Evolutionary conservation across 352 stramenopile species (phyloP).

Genomic region (Phytophthora lateralis): DNA sequence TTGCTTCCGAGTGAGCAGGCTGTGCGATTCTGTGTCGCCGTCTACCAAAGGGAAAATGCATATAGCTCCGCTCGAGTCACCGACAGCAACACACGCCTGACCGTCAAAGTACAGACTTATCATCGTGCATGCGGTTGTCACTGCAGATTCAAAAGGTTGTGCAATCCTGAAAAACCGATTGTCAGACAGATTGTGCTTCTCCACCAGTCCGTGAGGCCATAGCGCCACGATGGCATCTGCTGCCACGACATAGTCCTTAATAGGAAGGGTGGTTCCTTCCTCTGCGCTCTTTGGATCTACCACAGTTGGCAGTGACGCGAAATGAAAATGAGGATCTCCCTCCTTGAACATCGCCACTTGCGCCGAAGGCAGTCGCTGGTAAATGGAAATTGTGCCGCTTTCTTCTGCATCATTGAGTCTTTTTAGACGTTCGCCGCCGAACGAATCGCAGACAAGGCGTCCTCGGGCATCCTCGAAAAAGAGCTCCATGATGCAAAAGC

Average conservation of each 20-base stretch:
- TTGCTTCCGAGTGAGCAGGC: slow-evolving; percentile 21
- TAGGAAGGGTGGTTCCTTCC: slow-evolving; percentile 4
- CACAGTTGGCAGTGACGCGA: slow-evolving; percentile 17
- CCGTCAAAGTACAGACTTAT: slow-evolving; percentile 17
- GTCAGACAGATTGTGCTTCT: slow-evolving; percentile 35
- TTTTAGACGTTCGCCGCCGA: slow-evolving; percentile 34
- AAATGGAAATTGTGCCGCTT: slow-evolving; percentile 30
- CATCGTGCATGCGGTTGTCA: slow-evolving; percentile 23
- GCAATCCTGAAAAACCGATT: slow-evolving; percentile 36
- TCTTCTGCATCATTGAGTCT: slow-evolving; percentile 2
- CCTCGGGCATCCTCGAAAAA: slow-evolving; percentile 31
- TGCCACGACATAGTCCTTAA: slow-evolving; percentile 32
- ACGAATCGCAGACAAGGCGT: slow-evolving; percentile 28
- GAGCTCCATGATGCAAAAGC: slow-evolving; percentile 45
- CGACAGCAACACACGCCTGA: slow-evolving; percentile 16
- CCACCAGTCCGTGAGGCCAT: slow-evolving; percentile 40
- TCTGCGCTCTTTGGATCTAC: background rate
- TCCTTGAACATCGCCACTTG: slow-evolving; percentile 39
- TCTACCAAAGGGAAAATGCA: slow-evolving; percentile 17
- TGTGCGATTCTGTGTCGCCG: background rate
- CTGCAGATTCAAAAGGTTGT: slow-evolving; percentile 13
- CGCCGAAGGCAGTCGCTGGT: slow-evolving; percentile 30
- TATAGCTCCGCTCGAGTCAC: slow-evolving; percentile 28
- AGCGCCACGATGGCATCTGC: slow-evolving; percentile 33
- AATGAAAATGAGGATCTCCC: slow-evolving; percentile 18